A percentile compares a stretch with the other conserved stretches of the same genome.
Evolutionary conservation across 2,329 filamentous ascomycete genomes (phyloP).

Genomic region (Sporothrix pseudoabietina): DNA sequence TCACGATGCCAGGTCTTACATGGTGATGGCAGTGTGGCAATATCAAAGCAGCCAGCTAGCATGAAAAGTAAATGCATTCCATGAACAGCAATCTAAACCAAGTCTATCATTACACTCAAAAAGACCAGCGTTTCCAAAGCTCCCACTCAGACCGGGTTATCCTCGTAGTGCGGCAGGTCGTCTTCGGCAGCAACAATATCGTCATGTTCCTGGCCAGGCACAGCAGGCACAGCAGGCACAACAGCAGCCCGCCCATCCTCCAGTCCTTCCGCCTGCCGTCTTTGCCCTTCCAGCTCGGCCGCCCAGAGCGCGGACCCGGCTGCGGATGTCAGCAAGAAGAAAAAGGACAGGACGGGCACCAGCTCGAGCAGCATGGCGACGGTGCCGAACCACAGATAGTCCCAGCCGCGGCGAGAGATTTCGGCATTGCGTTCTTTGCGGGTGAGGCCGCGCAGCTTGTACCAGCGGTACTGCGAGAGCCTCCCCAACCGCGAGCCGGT

Average conservation of each 20-base stretch:
- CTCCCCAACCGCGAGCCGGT: conserved; percentile 87
- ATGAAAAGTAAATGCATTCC: not conserved
- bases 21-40: not conserved
- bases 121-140: not conserved
- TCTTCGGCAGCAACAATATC: not conserved
- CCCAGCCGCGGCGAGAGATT: conserved; percentile 68
- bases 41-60: not conserved
- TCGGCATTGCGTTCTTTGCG: conserved; percentile 74
- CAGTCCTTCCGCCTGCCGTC: conserved; percentile 35
- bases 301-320: conserved; percentile 86
- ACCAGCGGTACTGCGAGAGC: conserved; percentile 89
- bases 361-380: conserved; percentile 75
- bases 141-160: conserved; percentile 33
- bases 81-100: not conserved
- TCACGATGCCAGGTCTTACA: no score
- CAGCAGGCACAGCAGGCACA: conserved; percentile 24
- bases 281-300: conserved; percentile 69
- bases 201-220: not conserved
- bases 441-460: conserved; percentile 72
- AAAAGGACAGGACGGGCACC: conserved; percentile 88
- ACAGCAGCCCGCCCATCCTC: not conserved
- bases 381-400: conserved; percentile 93
- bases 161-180: conserved; percentile 35
- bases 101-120: not conserved
- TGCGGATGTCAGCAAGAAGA: conserved; percentile 87